Percentiles rank a stretch among this genome's conserved stretches.
Evolutionary conservation across 495 filamentous ascomycete species (phyloP).

Genomic region (Corynascus novoguineensis): DNA sequence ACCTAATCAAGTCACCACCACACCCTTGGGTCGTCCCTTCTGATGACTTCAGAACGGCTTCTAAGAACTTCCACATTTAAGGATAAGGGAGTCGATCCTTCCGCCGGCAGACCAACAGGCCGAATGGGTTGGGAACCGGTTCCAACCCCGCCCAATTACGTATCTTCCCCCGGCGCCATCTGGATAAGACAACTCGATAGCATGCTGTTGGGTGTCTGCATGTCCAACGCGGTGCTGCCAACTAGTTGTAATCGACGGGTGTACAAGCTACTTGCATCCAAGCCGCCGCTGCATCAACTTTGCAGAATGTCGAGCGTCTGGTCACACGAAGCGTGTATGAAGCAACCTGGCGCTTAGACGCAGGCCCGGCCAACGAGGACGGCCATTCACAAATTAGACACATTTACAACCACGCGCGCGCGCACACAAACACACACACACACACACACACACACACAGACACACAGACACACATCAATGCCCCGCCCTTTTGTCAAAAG

Average conservation of each 20-base stretch:
- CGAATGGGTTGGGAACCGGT: neutral
- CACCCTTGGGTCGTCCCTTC: neutral
- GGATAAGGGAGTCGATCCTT: neutral
- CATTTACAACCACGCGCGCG: neutral
- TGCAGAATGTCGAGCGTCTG: neutral
- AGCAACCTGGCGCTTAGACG: slow-evolving; percentile 11
- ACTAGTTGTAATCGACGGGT: neutral
- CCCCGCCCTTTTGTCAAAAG: neutral
- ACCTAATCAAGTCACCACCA: neutral
- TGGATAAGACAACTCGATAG: neutral
- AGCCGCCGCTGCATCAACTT: neutral
- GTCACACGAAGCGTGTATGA: neutral
- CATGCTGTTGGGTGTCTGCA: neutral
- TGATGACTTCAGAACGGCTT: too few relatives aligned
- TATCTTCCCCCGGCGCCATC: neutral
- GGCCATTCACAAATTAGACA: neutral
- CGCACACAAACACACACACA: neutral
- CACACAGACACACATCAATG: neutral
- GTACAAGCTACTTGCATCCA: neutral
- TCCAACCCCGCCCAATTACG: neutral
- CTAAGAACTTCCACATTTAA: too few relatives aligned
- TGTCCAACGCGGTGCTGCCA: neutral
- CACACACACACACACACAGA: neutral
- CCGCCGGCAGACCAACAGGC: neutral
- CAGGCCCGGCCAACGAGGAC: slow-evolving; percentile 2